Conservation (phyloP, 331 rosid genomes). For the Spiraea crenata region DNA sequence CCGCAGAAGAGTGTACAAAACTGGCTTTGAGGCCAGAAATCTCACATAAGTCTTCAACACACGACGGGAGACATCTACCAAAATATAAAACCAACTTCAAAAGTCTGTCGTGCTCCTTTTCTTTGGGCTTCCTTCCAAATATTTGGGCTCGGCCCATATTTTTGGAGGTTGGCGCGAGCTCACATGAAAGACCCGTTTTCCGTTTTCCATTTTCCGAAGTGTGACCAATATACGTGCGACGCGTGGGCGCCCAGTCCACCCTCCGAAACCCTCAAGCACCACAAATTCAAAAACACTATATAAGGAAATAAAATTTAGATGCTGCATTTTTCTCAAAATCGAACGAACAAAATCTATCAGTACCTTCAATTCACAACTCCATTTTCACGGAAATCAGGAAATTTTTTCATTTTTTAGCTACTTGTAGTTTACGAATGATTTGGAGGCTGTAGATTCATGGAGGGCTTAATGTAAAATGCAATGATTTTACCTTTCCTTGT, state of each 20-base stretch:
- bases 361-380: neutral
- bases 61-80: too few species aligned
- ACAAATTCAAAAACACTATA: constrained; percentile 15
- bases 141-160: neutral
- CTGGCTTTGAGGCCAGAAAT: too few species aligned
- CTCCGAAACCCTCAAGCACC: neutral
- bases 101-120: too few species aligned
- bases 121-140: too few species aligned
- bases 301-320: neutral
- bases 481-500: neutral
- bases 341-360: too few species aligned
- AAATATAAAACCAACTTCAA: too few species aligned
- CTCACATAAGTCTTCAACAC: too few species aligned
- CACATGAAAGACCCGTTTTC: neutral
- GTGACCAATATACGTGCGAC: neutral
- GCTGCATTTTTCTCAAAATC: neutral
- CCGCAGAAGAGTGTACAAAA: too few species aligned
- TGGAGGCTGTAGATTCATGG: neutral
- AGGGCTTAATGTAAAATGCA: neutral
- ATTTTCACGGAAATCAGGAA: neutral
- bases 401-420: neutral
- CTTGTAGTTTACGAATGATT: neutral
- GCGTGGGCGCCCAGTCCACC: neutral
- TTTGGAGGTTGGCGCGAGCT: too few species aligned
- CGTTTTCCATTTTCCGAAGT: neutral